Base-by-base conservation (phyloP, 331 rosid genomes). In the Erythrophleum ivorense region DNA sequence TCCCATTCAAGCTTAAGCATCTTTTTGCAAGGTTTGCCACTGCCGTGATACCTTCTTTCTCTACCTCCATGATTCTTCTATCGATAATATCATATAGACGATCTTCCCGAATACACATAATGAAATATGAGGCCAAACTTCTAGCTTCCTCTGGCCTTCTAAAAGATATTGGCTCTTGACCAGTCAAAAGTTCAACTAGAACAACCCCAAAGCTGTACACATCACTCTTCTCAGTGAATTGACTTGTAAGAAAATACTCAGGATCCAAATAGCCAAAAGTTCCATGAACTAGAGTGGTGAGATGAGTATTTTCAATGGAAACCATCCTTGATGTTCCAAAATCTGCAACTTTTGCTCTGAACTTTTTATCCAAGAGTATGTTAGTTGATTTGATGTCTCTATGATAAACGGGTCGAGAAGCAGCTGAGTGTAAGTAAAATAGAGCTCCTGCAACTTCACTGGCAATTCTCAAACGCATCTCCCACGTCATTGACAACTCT, bases 241-340 rank as follows among this genome's bases (percentile, higher is more conserved):
- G 83, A 58, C 85, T 80, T 2, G 87, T 76, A 0, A 66, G 72
- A 33, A 83, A 86, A 58, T 80, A 86, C 33, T 86, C 86, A 6
- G 85, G 86, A 13, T 83, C 87, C 73, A 86, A 80, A 69, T 86
- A 86, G 6, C 87, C 89, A 52, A 83, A 86, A 34, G 85, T 86
- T 1, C 87, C 85, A 19, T 14, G 71, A 65, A 83, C 85, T 6
- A 49, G 16, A 18, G 89, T 86, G 3, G 89, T 83, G 6, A 86
- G 76, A 4, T 86, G 89, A 33, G 87, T 86, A 36, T 64, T 80
- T 50, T 83, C 87, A 60, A 77, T 52, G 9, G 87, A 72, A 21
- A 83, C 54, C 36, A 84, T 50, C 67, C 85, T 80, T 0, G 87
- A 83, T 10, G 87, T 54, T 60, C 87, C 87, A 83, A 86, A 86